Evolutionary conservation across 1,284 basidiomycete genomes (phyloP), one percentile per base, ranked within the genome.

Genomic region (Heterobasidion annosum): DNA sequence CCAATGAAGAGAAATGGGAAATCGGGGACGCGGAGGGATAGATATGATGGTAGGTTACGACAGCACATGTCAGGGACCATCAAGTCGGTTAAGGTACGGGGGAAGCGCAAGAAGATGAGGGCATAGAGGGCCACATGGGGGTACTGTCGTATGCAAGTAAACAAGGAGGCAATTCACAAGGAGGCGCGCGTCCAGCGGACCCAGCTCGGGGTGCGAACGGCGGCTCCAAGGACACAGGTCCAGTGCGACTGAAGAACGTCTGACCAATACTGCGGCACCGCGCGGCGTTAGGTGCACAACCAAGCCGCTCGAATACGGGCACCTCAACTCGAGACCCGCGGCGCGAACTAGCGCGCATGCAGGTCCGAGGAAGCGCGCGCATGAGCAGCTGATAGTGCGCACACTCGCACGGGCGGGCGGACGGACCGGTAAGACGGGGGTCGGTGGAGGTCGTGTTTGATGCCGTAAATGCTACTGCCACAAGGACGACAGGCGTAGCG

Each of bases 141-240:
- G 25, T 25, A 3, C 25, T 25, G 25, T 25, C 25, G 25, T 25
- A 3, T 3, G 25, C 25, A 25, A 25, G 25, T 25, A 25, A 25
- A 25, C 25, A 25, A 25, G 5, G 25, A 25, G 25, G 25, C 25
- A 25, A 25, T 25, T 5, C 25, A 25, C n/a, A 40, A 40, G 12
- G 37, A 12, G 37, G n/a, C 12, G n/a, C 37, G 52, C 40, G 44
- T 55, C 52, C 58, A 51, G 53, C 55, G 55, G 47, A 52, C 59
- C 56, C 59, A 59, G 50, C 59, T 61, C n/a, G 37, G 55, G 57
- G 54, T 55, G 56, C 59, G 59, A 60, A 58, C 54, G 40, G 44
- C 18, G 37, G 19, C 56, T 52, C 52, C 50, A 51, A 51, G 6
- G 12, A 25, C 49, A 8, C 10, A 40, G n/a, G n/a, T 5, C 37